Conservation (phyloP, 2,329 filamentous ascomycete genomes). For the Aspergillus bombycis region DNA sequence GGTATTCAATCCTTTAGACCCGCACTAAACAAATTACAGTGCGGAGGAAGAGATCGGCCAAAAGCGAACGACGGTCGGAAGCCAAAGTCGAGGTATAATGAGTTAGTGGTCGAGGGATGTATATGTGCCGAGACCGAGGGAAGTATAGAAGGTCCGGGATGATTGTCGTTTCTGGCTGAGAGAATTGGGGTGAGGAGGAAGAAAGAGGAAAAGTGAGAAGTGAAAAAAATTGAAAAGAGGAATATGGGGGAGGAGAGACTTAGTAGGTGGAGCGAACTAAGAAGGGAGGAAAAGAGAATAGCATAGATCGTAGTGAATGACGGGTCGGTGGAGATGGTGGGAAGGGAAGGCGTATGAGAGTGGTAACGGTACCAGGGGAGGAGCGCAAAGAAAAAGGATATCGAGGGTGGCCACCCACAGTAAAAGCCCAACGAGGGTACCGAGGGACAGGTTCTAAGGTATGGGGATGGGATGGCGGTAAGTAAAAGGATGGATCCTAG, state of each 20-base stretch:
- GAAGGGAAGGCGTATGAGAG: slow-evolving; percentile 20
- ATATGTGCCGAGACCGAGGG: slow-evolving; percentile 19
- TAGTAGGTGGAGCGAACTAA: slow-evolving; percentile 27
- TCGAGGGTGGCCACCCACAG: slow-evolving; percentile 25
- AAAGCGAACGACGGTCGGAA: slow-evolving; percentile 23
- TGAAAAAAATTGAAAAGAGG: slow-evolving; percentile 21
- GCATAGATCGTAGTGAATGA: slow-evolving; percentile 24
- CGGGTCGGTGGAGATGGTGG: slow-evolving; percentile 26
- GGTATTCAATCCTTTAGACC: slow-evolving; percentile 10
- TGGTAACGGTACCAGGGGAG: slow-evolving; percentile 29
- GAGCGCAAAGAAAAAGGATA: slow-evolving; percentile 17
- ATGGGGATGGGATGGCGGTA: slow-evolving; percentile 28
- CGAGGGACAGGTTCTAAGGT: slow-evolving; percentile 29
- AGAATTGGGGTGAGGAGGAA: slow-evolving; percentile 29
- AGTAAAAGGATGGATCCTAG: slow-evolving; percentile 23
- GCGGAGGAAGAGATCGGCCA: slow-evolving; percentile 18
- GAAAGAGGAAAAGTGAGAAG: slow-evolving; percentile 20
- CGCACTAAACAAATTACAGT: slow-evolving; percentile 1
- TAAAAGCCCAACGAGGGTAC: slow-evolving; percentile 26
- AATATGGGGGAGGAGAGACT: slow-evolving; percentile 30
- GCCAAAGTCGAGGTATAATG: slow-evolving; percentile 8
- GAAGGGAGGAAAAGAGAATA: slow-evolving; percentile 26
- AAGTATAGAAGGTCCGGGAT: slow-evolving; percentile 18
- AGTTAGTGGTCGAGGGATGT: slow-evolving; percentile 14
- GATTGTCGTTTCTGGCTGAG: slow-evolving; percentile 28